Evolutionary conservation across 108 stramenopile species (phyloP).

Genomic region (Discostella stelligeroides): DNA sequence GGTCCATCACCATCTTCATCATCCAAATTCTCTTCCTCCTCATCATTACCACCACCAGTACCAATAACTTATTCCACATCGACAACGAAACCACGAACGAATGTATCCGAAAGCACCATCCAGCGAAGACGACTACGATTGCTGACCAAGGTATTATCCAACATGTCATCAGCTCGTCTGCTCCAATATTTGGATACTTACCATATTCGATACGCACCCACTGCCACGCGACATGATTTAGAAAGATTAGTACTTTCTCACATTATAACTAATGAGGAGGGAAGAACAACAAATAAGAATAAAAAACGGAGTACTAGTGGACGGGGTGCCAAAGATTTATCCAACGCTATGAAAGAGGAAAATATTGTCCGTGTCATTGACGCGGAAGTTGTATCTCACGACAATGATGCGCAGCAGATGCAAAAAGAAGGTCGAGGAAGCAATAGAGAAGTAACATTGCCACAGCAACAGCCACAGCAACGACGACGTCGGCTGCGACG

Average conservation of each 20-base stretch:
- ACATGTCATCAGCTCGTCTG: conserved; percentile 19
- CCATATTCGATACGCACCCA: conserved; percentile 37
- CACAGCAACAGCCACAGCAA: no score
- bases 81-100: no score
- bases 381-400: conserved; percentile 20
- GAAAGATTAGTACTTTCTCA: conserved; percentile 18
- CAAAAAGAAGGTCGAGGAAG: neutral
- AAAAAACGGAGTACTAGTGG: neutral
- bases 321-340: neutral
- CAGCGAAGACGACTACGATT: no score
- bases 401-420: neutral
- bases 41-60: no score
- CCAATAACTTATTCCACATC: no score
- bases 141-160: neutral
- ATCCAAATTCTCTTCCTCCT: no score
- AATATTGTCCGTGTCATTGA: conserved; percentile 15
- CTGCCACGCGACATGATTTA: conserved; percentile 21
- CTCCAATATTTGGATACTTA: conserved; percentile 18
- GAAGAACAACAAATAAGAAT: no score
- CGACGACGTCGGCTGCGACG: no score
- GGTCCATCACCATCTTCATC: no score
- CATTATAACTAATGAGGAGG: neutral
- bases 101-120: no score
- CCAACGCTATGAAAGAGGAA: neutral
- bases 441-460: no score